These are phyloP conservation scores for Coemansia sp. DNA, from an alignment of 192 early-diverging fungal species.

Conservation along the genomic window DNA sequence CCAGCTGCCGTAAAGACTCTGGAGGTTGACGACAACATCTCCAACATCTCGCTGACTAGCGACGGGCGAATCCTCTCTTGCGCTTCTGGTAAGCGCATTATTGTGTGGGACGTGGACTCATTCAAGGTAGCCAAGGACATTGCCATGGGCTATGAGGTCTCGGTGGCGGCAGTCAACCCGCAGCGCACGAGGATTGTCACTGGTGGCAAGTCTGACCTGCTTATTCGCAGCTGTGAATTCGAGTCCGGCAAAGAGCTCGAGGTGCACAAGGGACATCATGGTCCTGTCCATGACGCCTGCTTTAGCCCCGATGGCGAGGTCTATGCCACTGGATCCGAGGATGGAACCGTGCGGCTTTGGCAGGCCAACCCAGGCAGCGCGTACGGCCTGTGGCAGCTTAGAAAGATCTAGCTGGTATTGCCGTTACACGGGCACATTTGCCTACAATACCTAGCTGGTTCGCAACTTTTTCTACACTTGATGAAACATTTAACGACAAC, in stretches of 20 bases:
- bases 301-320: conserved; percentile 91
- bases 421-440: neutral
- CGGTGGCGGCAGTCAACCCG: conserved; percentile 81
- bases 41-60: conserved; percentile 71
- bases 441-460: neutral
- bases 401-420: conserved; percentile 16
- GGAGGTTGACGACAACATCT: conserved; percentile 63
- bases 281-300: conserved; percentile 83
- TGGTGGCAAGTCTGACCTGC: conserved; percentile 76
- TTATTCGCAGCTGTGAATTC: conserved; percentile 83
- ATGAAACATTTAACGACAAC: conserved; percentile 1
- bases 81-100: conserved; percentile 72
- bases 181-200: conserved; percentile 74
- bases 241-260: conserved; percentile 73
- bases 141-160: conserved; percentile 64
- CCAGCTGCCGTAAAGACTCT: conserved; percentile 58
- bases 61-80: conserved; percentile 75
- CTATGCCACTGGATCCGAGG: conserved; percentile 89
- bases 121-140: conserved; percentile 60
- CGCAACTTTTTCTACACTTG: neutral
- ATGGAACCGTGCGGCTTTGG: conserved; percentile 90
- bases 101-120: conserved; percentile 71
- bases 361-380: conserved; percentile 76
- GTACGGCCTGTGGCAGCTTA: conserved; percentile 82
- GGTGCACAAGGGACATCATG: conserved; percentile 89